Base-by-base conservation (phyloP, 352 stramenopile genomes). In the Pythium sp. region DNA sequence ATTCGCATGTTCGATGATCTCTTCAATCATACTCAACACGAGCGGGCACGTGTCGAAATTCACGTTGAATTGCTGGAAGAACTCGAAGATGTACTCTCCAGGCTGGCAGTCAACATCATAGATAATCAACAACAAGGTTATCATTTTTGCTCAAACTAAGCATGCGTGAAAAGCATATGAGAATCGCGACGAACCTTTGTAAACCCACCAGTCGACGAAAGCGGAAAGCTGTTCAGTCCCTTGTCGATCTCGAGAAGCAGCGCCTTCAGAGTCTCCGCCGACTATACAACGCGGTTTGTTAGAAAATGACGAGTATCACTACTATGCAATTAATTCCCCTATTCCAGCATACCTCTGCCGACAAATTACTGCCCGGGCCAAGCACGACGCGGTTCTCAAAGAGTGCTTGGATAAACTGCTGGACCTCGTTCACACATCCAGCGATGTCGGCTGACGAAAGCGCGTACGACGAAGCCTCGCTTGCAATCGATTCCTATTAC, bases 391-490 rank as follows among this genome's bases (percentile, higher is more conserved):
- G 83, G 36, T 89, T 80, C 15, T 90, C 87, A 14, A 67, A 81
- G 9, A 94, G 70, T 18, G 74, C 85, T 32, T 78, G 79, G 26
- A 93, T 87, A 55, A 95, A 96, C 56, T 92, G 84, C 47, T 98
- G 78, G 30, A 99, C 86, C 80, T 99, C 98, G 6, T 79, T 70
- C 20, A 99, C 92, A 43, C 94, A 98, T 28, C 89, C 92, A n/a
- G 86, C 86, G 58, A 99, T 93, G 68, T 99, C 94, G 7, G 80
- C 87, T 22, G 90, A 98, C 1, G 87, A 98, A 3, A 99, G 75
- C 30, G 98, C 91, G 74, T 99, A 99, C 7, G 97, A 99, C 14
- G 97, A 93, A 12, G 94, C 95, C 11, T 99, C 97, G 43, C 91
- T 97, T 0, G 88, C 92, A 34, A 97, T 85, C 5, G 87, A 95